Conservation (phyloP, 225 moss, liverwort and hornwort genomes). For the Polytrichum commune region DNA sequence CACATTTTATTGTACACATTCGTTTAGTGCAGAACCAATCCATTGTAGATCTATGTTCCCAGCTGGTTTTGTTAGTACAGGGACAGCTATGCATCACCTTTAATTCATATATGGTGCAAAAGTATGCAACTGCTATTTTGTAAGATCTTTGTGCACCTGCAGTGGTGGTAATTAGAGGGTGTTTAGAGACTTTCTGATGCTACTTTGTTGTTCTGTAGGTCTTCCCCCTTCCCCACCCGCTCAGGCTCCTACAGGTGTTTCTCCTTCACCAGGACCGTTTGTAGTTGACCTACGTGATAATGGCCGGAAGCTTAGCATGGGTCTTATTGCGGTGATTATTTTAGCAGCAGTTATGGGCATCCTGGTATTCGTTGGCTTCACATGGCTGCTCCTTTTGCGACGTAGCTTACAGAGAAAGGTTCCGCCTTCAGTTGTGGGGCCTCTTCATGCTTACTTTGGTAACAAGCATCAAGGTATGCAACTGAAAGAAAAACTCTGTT, state of each 20-base stretch:
- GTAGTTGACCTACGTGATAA: conserved; percentile 23
- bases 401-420: conserved; percentile 36
- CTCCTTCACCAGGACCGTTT: conserved; percentile 27
- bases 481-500: conserved; percentile 11
- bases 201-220: conserved; percentile 23
- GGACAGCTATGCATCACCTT: no score
- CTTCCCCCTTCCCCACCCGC: conserved; percentile 49
- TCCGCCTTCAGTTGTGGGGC: conserved; percentile 45
- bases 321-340: conserved; percentile 56
- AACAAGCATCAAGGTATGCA: conserved; percentile 55
- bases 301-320: conserved; percentile 34
- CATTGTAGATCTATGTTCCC: no score
- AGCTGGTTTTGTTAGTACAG: no score
- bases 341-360: conserved; percentile 60
- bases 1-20: no score
- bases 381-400: conserved; percentile 53
- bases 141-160: no score
- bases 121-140: no score
- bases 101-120: no score
- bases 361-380: conserved; percentile 51
- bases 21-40: no score
- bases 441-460: conserved; percentile 43
- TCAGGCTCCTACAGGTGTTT: conserved; percentile 13
- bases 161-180: no score
- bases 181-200: neutral